phyloP scores from a whole-genome alignment of 75 land plant species.

The Pinus albicaulis region DNA sequence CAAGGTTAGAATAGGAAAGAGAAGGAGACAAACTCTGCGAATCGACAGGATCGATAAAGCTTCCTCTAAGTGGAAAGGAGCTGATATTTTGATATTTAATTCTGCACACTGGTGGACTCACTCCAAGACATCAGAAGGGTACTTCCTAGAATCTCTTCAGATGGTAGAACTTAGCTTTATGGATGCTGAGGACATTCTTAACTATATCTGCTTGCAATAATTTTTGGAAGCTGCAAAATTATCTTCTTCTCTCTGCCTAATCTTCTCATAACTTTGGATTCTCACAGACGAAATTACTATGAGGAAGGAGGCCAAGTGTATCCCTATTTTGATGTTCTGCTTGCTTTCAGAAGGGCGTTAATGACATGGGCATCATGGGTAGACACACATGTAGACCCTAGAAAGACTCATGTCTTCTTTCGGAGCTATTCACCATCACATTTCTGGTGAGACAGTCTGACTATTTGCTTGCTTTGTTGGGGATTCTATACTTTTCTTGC shows the following conservation, averaged over 20 bases:
- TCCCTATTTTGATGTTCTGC: slow-evolving; percentile 47
- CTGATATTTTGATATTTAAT: slow-evolving; percentile 80
- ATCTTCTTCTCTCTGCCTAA: background rate
- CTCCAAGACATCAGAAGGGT: slow-evolving; percentile 76
- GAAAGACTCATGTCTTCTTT: slow-evolving; percentile 63
- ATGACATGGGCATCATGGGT: slow-evolving; percentile 88
- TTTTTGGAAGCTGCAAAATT: background rate
- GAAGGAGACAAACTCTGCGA: slow-evolving; percentile 42
- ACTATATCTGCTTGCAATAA: background rate
- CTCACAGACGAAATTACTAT: slow-evolving; percentile 59
- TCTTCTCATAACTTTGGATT: background rate
- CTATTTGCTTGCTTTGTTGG: slow-evolving; percentile 4
- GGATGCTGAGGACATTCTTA: background rate
- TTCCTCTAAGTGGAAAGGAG: slow-evolving; percentile 70
- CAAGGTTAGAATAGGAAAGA: slow-evolving; percentile 55
- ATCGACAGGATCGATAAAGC: slow-evolving; percentile 69
- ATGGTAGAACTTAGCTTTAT: background rate
- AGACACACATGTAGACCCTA: slow-evolving; percentile 45
- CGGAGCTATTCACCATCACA: slow-evolving; percentile 80
- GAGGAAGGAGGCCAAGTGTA: slow-evolving; percentile 55
- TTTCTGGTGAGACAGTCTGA: slow-evolving; percentile 53
- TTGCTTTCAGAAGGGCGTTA: slow-evolving; percentile 58
- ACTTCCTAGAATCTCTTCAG: background rate
- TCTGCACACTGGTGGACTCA: slow-evolving; percentile 94
- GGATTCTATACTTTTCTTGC: background rate